Evolutionary conservation across 192 early-diverging fungal genomes (phyloP).

Genomic region (Geosiphon pyriformis): DNA sequence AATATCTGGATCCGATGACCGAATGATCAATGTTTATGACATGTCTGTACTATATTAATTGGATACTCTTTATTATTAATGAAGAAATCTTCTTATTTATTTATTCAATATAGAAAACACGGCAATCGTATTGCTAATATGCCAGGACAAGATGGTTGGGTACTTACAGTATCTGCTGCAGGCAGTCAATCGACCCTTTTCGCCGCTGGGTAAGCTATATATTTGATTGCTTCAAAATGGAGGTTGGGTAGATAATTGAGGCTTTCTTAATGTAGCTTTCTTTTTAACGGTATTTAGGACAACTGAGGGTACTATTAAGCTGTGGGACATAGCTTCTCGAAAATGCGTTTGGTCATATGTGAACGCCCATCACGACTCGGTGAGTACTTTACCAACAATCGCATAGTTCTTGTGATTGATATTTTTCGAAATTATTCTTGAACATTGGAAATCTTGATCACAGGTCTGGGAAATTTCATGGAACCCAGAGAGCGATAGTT

Average conservation of each 20-base stretch:
- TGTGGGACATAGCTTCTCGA: slow-evolving; percentile 4
- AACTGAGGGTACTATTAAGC: slow-evolving; percentile 5
- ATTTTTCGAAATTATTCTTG: neutral
- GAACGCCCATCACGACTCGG: neutral
- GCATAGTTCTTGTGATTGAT: neutral
- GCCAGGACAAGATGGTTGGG: slow-evolving; percentile 13
- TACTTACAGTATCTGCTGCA: slow-evolving; percentile 13
- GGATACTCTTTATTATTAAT: neutral
- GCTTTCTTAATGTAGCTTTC: neutral
- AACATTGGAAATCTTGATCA: neutral
- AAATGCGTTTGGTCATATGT: neutral
- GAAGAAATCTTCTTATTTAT: neutral
- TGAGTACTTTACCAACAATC: neutral
- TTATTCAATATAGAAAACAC: slow-evolving; percentile 9
- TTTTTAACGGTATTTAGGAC: neutral
- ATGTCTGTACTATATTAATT: slow-evolving; percentile 11
- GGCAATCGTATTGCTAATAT: slow-evolving; percentile 15
- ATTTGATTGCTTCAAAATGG: neutral
- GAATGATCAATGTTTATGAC: slow-evolving; percentile 22
- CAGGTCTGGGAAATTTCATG: slow-evolving; percentile 18
- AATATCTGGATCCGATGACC: slow-evolving; percentile 24
- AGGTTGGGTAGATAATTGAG: neutral
- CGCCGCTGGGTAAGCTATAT: slow-evolving; percentile 9
- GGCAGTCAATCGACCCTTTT: slow-evolving; percentile 8
- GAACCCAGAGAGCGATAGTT: slow-evolving; percentile 18